A percentile compares a stretch with the other conserved stretches of the same genome.
These are phyloP conservation scores for Solanum bukasovii DNA, from an alignment of 257 asterid genomes.

Conservation along the genomic window DNA sequence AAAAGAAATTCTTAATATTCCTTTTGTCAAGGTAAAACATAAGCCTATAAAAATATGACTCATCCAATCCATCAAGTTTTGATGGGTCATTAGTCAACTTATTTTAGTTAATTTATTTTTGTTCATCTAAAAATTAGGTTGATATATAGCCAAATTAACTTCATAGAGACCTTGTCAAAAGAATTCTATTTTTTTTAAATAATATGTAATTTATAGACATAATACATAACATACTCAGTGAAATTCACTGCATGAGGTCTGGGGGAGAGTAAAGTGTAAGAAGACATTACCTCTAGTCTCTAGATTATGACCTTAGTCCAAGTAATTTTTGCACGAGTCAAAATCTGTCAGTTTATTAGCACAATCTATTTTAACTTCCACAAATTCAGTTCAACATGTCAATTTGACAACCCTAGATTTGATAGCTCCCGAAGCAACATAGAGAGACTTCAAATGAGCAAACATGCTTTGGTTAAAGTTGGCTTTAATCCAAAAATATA, in stretches of 20 bases:
- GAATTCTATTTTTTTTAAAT: too few relatives aligned
- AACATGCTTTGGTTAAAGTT: neutral
- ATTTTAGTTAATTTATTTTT: neutral
- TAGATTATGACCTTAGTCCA: too few relatives aligned
- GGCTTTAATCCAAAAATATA: neutral
- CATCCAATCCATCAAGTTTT: neutral
- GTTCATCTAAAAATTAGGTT: neutral
- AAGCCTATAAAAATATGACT: neutral
- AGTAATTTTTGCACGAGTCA: too few relatives aligned
- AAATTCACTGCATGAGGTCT: fast-evolving
- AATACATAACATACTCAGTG: neutral
- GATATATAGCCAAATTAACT: neutral
- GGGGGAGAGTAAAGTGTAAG: too few relatives aligned
- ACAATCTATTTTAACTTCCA: neutral
- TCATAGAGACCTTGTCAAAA: neutral
- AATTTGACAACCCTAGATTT: neutral
- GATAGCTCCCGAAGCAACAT: neutral
- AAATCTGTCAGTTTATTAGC: too few relatives aligned
- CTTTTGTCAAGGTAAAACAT: neutral
- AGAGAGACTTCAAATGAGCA: too few relatives aligned
- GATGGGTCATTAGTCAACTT: neutral
- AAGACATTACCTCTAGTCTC: too few relatives aligned
- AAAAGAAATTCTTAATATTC: neutral
- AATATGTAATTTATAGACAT: neutral
- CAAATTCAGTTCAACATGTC: neutral